These are phyloP conservation scores for Pichia kluyveri DNA, from an alignment of 805 yeast genomes.

Conservation along the genomic window DNA sequence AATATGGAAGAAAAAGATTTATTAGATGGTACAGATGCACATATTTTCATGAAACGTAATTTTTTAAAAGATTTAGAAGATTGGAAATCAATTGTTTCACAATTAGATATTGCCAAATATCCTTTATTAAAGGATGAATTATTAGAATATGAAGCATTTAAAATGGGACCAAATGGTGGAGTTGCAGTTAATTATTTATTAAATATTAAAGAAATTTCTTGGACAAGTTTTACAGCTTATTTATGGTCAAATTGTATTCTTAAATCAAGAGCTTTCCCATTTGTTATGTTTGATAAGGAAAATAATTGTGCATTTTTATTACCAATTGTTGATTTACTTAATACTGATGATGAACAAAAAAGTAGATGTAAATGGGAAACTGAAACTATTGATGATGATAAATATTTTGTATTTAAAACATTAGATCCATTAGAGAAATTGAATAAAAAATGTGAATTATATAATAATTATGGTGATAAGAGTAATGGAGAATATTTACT, in stretches of 20 bases:
- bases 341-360: slow-evolving; percentile 52
- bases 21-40: slow-evolving; percentile 63
- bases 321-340: slow-evolving; percentile 73
- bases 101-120: slow-evolving; percentile 11
- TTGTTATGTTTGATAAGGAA: slow-evolving; percentile 37
- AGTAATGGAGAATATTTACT: slow-evolving; percentile 58
- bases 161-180: slow-evolving; percentile 13
- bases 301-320: slow-evolving; percentile 50
- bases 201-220: slow-evolving; percentile 24
- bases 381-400: slow-evolving; percentile 8
- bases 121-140: slow-evolving; percentile 14
- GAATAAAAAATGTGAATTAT: slow-evolving; percentile 46
- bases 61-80: slow-evolving; percentile 42
- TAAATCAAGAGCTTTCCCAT: slow-evolving; percentile 76
- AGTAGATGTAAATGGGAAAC: slow-evolving; percentile 49
- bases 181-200: slow-evolving; percentile 12
- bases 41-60: slow-evolving; percentile 41
- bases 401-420: slow-evolving; percentile 30
- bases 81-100: slow-evolving; percentile 36
- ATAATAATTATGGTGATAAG: slow-evolving; percentile 75
- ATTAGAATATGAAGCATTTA: slow-evolving; percentile 18
- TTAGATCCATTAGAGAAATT: slow-evolving; percentile 24
- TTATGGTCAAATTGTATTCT: slow-evolving; percentile 69
- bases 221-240: slow-evolving; percentile 62
- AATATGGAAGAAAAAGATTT: slow-evolving; percentile 37